phyloP scores from a whole-genome alignment of 805 yeast species.

The Barnettozyma wickerhamii region DNA sequence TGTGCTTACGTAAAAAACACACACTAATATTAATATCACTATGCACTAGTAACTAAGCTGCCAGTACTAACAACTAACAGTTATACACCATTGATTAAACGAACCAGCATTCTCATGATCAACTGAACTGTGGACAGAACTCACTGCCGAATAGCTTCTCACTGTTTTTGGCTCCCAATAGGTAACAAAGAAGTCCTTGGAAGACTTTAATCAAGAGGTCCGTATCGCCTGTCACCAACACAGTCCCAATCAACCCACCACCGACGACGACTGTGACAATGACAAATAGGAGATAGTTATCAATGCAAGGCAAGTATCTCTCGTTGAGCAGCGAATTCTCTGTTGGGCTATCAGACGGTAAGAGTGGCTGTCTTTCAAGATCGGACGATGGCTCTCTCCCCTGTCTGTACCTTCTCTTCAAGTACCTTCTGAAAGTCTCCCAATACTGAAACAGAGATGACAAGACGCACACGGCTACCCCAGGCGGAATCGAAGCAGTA shows the following conservation, averaged over 20 bases:
- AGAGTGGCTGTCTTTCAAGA: constrained; percentile 16
- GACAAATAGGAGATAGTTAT: constrained; percentile 3
- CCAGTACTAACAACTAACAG: no score
- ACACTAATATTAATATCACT: no score
- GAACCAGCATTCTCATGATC: no score
- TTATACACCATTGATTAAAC: no score
- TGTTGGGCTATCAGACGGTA: not conserved
- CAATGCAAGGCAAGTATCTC: constrained; percentile 3
- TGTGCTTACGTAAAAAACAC: constrained; percentile 2
- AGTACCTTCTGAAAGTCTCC: not conserved
- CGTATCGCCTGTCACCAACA: constrained; percentile 17
- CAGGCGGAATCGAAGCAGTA: not conserved
- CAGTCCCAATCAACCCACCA: constrained; percentile 3
- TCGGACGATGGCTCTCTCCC: constrained; percentile 3
- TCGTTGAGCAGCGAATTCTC: not conserved
- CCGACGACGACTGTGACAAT: constrained; percentile 4
- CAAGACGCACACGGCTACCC: not conserved
- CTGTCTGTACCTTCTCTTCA: not conserved
- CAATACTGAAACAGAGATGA: not conserved
- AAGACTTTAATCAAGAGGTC: constrained; percentile 14
- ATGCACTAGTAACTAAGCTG: no score
- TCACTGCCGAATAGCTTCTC: constrained; percentile 13
- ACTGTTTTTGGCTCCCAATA: constrained; percentile 11
- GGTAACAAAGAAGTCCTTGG: constrained; percentile 19
- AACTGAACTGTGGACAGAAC: constrained; percentile 16